Evolutionary conservation across 768 basidiomycete species (phyloP).

Genomic region (Fomitopsis pulvina): DNA sequence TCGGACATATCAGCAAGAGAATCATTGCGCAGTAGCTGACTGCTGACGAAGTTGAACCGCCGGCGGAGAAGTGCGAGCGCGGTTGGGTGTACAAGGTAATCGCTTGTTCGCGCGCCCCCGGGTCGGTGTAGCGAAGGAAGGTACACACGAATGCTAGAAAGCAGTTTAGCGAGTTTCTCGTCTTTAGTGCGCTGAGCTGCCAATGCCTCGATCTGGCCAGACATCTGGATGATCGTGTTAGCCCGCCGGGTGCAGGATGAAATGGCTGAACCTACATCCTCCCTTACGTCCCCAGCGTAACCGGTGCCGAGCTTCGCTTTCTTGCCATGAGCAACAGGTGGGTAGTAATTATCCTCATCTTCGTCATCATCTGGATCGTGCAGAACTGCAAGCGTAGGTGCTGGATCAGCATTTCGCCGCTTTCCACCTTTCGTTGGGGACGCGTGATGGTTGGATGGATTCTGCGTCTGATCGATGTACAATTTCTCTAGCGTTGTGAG

Average conservation of each 20-base stretch:
- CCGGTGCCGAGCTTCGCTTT: constrained; percentile 78
- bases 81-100: constrained; percentile 90
- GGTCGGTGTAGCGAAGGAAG: constrained; percentile 75
- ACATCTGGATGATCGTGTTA: constrained; percentile 39
- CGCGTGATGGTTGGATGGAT: constrained; percentile 22
- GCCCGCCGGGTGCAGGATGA: constrained; percentile 2
- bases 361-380: constrained; percentile 34
- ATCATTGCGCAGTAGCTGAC: constrained; percentile 82
- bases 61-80: constrained; percentile 86
- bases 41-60: constrained; percentile 85
- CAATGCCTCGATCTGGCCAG: constrained; percentile 75
- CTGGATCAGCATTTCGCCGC: constrained; percentile 32
- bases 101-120: constrained; percentile 75
- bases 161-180: constrained; percentile 58
- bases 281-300: constrained; percentile 76
- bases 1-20: constrained; percentile 94
- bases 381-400: constrained; percentile 16
- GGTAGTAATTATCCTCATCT: constrained; percentile 46
- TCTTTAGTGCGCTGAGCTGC: constrained; percentile 71
- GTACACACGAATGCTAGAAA: constrained; percentile 70
- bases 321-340: constrained; percentile 40
- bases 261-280: constrained; percentile 59
- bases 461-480: constrained; percentile 50
- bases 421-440: constrained; percentile 29
- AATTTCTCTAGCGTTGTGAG: constrained; percentile 77